Percentiles rank a stretch among this genome's conserved stretches.
These are phyloP conservation scores for Mucor mucedo DNA, from an alignment of 371 early-diverging fungal genomes.

Conservation along the genomic window DNA sequence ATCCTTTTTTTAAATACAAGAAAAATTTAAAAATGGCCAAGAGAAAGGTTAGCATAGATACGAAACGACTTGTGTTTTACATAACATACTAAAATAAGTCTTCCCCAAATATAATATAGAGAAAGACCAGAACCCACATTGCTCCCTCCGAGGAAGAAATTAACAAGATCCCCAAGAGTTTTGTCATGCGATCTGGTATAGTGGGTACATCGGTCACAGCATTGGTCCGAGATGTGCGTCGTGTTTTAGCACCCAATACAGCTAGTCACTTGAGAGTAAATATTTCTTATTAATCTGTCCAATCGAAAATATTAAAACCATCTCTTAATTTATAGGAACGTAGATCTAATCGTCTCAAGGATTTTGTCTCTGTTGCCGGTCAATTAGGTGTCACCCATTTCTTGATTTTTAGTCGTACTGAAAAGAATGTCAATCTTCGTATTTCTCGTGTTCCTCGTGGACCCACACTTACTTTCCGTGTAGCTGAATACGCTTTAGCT, in stretches of 20 bases:
- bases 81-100: no score
- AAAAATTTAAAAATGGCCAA: slow-evolving; percentile 14
- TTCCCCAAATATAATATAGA: slow-evolving; percentile 27
- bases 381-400: slow-evolving; percentile 90
- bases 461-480: slow-evolving; percentile 92
- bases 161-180: slow-evolving; percentile 82
- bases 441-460: slow-evolving; percentile 91
- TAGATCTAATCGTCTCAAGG: slow-evolving; percentile 89
- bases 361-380: slow-evolving; percentile 90
- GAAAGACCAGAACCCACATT: slow-evolving; percentile 63
- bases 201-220: slow-evolving; percentile 76
- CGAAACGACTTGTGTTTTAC: not conserved
- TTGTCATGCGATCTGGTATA: slow-evolving; percentile 92
- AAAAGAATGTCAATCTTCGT: slow-evolving; percentile 82
- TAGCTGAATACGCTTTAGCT: slow-evolving; percentile 81
- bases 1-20: slow-evolving; percentile 5
- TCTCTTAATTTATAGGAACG: slow-evolving; percentile 74
- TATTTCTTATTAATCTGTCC: not conserved
- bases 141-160: slow-evolving; percentile 50
- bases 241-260: slow-evolving; percentile 90
- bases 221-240: slow-evolving; percentile 86
- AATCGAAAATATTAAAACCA: not conserved
- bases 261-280: slow-evolving; percentile 46
- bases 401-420: slow-evolving; percentile 87
- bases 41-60: slow-evolving; percentile 15